Evolutionary conservation across 176 grass and related monocot genomes (phyloP), one percentile per base, ranked within the genome.

Genomic region (Paspalum notatum): DNA sequence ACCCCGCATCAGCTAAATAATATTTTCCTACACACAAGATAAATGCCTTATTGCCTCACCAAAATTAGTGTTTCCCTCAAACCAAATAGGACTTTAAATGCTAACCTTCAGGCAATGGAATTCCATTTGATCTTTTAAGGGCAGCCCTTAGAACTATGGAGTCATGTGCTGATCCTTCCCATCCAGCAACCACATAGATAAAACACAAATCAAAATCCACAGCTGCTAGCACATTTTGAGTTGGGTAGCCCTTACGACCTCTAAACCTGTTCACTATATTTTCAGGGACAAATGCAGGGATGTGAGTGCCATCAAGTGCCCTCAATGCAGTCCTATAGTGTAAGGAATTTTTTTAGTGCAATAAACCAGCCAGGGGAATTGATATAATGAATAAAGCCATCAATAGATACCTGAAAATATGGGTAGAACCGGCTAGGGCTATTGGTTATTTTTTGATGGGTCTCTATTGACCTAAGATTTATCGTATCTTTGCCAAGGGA

Each of bases 241-340:
- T 67, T 25, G 77, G n/a, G 2, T 80, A 67, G 6, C 4, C 15
- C 49, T 68, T 80, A 9, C 8, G 20, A 25, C 62, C 77, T 42
- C 62, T 24, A 79, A 64, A 26, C 8, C n/a, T 18, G 17, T 78
- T 64, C 13, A 20, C 44, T 51, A 78, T 64, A 4, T 22, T 64
- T 3, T 78, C 27, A 21, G 18, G 46, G 46, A 66, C 76, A 65
- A 66, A 78, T 40, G 61, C 11, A 39, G 50, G 50, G 49, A 68
- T 69, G 22, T 80, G 65, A 22, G 78, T 70, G 6, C 78, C 51
- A n/a, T 80, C 78, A 80, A 70, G 21, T 58, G 65, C 51, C 21
- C 64, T n/a, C 52, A 58, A 58, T 80, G 22, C 21, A 68, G 15
- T 55, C 64, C 64, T 68, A 57, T 45, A 43, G 42, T 53, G 10